Base-by-base conservation (phyloP, 2,329 filamentous ascomycete genomes). In the Waltergamsia citrina region DNA sequence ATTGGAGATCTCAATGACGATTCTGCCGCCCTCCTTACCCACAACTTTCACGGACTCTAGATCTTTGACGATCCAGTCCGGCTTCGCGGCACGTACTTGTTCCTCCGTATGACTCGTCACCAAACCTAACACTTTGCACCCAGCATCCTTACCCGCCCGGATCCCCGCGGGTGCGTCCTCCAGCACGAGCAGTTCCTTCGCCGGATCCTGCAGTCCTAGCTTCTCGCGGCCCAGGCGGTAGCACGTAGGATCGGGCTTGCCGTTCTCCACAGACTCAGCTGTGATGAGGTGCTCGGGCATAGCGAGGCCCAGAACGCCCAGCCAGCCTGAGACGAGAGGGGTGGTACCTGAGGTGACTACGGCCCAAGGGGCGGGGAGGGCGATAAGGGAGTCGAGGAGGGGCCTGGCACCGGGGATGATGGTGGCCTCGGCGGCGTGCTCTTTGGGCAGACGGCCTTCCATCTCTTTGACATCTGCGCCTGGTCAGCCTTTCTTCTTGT, bases 111-210 rank as follows among this genome's bases (percentile, higher is more conserved):
- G 88, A 50, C 85, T 93, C 35, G 87, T 94, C 36, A 83, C 75
- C 35, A 95, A 62, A n/a, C 79, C 88, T 29, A 94, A 61, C 10
- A 94, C 88, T 51, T 74, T 79, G 63, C 83, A 94, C 3, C 86
- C 87, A 8, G 88, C 88, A 1, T 75, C 84, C 60, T 88, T 93
- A 32, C 87, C 88, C 19, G 87, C 78, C 43, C 63, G 69, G 50
- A 94, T 85, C 5, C 88, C 88, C 7, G 86, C 85, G 5, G 88
- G 87, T 36, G 85, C 85, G 61, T 95, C 88, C 60, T 95, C 88
- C 24, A 94, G 62, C 32, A 95, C 88, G 36, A 94, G 65, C 28
- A 90, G 59, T 21, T 62, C 58, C 35, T 59, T 68, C 19, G 61
- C 57, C 11, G 52, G 51, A 22, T 62, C 64, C 15, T 65, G 52